Evolutionary conservation across 164 flowering plant genomes (phyloP), one percentile per base, ranked within the genome.

Genomic region (Umbellularia californica): DNA sequence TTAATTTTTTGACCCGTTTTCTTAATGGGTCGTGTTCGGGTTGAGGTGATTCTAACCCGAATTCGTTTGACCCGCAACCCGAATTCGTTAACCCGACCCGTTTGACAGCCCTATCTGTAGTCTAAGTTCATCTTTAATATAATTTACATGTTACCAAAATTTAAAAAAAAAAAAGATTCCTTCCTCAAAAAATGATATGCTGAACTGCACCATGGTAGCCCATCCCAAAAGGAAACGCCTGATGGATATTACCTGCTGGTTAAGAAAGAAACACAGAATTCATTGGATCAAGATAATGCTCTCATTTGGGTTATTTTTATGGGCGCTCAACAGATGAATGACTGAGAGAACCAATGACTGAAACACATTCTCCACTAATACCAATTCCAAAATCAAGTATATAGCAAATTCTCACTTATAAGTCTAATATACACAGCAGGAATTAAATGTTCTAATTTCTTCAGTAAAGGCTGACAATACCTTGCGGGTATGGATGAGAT

Each of bases 401-500:
- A 35, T 35, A 6, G 47, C 10, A 35, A 5, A 35, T 35, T 7
- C 47, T 35, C 47, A 35, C 10, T 35, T 35, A 35, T 35, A 7
- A 35, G 47, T 35, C 47, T 5, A 35, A 35, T 35, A 35, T 35
- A 35, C 9, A 35, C 7, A 6, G 1, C 1, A 35, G 47, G 47
- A 35, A 35, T 19, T 17, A 55, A 19, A 14, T 17, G 17, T 14
- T 55, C 60, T 55, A 55, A 11, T 55, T 55, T 55, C 20, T 55
- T 55, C n/a, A n/a, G 25, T 24, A 51, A 63, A 28, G 35, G 47
- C 22, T 4, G 25, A 20, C 58, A 64, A 68, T 89, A 93, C 99
- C 91, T 95, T 92, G n/a, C 90, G 93, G 62, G 99, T 91, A 82
- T 93, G 89, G 12, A 92, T 79, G 69, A 95, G 89, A 84, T 93